These are phyloP conservation scores for Peronospora farinosa DNA, from an alignment of 352 stramenopile species.

Conservation along the genomic window DNA sequence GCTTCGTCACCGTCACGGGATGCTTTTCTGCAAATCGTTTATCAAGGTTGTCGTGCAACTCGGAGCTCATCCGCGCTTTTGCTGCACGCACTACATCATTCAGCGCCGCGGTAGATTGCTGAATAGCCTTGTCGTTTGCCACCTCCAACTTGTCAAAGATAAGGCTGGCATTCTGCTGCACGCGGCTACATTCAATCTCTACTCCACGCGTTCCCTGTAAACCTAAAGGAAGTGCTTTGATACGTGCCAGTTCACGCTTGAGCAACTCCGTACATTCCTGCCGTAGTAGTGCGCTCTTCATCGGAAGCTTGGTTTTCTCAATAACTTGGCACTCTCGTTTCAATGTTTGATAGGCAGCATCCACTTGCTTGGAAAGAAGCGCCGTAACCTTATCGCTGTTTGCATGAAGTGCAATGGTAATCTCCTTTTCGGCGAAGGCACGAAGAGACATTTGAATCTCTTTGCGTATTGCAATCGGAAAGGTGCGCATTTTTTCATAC, in stretches of 20 bases:
- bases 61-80: slow-evolving; percentile 55
- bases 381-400: slow-evolving; percentile 64
- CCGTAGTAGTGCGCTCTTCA: slow-evolving; percentile 44
- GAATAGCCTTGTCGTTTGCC: slow-evolving; percentile 63
- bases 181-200: slow-evolving; percentile 46
- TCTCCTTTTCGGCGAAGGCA: slow-evolving; percentile 56
- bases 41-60: slow-evolving; percentile 57
- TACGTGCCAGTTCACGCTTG: slow-evolving; percentile 34
- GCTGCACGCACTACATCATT: slow-evolving; percentile 45
- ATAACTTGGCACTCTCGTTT: slow-evolving; percentile 50
- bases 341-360: slow-evolving; percentile 48
- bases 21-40: slow-evolving; percentile 43
- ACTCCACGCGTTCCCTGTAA: slow-evolving; percentile 42
- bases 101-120: slow-evolving; percentile 44
- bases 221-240: slow-evolving; percentile 45
- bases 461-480: slow-evolving; percentile 45
- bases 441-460: slow-evolving; percentile 53
- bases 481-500: slow-evolving; percentile 42
- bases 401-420: slow-evolving; percentile 56
- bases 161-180: slow-evolving; percentile 52
- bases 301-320: slow-evolving; percentile 53
- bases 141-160: slow-evolving; percentile 74
- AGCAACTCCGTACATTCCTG: slow-evolving; percentile 51
- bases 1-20: slow-evolving; percentile 47
- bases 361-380: slow-evolving; percentile 46